phyloP scores from a whole-genome alignment of 768 basidiomycete genomes.

The Sarcomyxa edulis region DNA sequence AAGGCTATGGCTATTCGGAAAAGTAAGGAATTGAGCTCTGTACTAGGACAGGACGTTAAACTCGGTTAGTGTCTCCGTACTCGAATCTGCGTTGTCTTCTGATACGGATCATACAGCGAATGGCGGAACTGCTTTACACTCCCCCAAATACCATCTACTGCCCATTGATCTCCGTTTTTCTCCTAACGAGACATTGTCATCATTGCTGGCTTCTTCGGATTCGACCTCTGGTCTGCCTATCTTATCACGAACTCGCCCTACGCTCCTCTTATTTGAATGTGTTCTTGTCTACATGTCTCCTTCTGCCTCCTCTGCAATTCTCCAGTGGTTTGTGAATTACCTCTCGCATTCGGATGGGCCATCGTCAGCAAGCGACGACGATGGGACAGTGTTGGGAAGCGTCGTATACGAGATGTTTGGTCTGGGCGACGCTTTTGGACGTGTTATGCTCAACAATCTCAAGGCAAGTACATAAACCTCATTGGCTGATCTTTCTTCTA shows the following conservation, averaged over 20 bases:
- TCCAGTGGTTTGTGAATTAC: constrained; percentile 69
- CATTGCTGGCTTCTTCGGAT: constrained; percentile 21
- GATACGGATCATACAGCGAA: constrained; percentile 30
- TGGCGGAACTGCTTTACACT: constrained; percentile 56
- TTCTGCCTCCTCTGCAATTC: constrained; percentile 45
- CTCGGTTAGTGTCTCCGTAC: constrained; percentile 30
- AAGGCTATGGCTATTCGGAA: constrained; percentile 81
- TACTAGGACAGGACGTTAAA: constrained; percentile 43
- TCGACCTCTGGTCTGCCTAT: constrained; percentile 19
- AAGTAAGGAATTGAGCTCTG: constrained; percentile 47
- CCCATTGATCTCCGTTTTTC: constrained; percentile 71
- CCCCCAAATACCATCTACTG: constrained; percentile 62
- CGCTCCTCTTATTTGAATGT: constrained; percentile 88
- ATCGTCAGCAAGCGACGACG: not conserved
- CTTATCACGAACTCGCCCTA: constrained; percentile 64
- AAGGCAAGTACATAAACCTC: constrained; percentile 38
- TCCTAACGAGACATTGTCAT: constrained; percentile 42
- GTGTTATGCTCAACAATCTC: constrained; percentile 86
- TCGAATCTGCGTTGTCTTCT: constrained; percentile 4
- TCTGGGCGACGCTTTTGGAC: constrained; percentile 83
- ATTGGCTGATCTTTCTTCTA: not conserved
- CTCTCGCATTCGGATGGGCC: constrained; percentile 24
- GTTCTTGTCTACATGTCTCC: constrained; percentile 86
- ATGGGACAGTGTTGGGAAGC: constrained; percentile 37
- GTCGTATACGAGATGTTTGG: constrained; percentile 94